Conservation (phyloP, 441 rosid species). For the Euphorbia celastroides region DNA sequence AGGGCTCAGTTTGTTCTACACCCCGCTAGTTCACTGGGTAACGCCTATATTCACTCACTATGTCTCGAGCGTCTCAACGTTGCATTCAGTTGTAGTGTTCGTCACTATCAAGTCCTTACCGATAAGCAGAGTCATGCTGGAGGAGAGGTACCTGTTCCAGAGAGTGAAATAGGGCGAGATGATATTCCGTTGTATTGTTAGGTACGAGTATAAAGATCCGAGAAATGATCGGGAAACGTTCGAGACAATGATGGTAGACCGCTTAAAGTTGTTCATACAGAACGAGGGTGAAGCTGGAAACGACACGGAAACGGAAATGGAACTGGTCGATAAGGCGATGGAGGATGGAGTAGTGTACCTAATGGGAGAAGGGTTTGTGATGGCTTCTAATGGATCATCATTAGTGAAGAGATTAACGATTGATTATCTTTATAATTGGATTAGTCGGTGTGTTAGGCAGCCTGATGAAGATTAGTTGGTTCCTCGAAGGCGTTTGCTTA, state of each 20-base stretch:
- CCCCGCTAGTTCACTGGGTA: conserved; percentile 23
- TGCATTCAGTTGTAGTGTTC: conserved; percentile 24
- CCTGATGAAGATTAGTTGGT: conserved; percentile 20
- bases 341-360: conserved; percentile 19
- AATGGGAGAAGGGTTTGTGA: conserved; percentile 19
- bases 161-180: conserved; percentile 3
- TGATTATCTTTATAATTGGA: conserved; percentile 17
- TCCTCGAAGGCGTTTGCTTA: conserved; percentile 18
- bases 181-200: conserved; percentile 18
- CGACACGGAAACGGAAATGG: background rate
- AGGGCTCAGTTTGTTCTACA: conserved; percentile 25
- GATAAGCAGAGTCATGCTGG: background rate
- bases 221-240: conserved; percentile 11
- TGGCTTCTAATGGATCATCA: conserved; percentile 12
- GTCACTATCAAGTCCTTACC: conserved; percentile 17
- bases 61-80: conserved; percentile 13
- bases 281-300: background rate
- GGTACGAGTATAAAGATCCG: conserved; percentile 17
- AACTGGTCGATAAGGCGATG: conserved; percentile 9
- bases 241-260: conserved; percentile 10
- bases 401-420: conserved; percentile 13
- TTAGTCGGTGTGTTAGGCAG: conserved; percentile 17
- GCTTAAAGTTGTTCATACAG: conserved; percentile 12
- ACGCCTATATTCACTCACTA: conserved; percentile 23
- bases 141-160: conserved; percentile 20